phyloP scores from a whole-genome alignment of 345 rosid genomes.

The Eucalyptus brandiana region DNA sequence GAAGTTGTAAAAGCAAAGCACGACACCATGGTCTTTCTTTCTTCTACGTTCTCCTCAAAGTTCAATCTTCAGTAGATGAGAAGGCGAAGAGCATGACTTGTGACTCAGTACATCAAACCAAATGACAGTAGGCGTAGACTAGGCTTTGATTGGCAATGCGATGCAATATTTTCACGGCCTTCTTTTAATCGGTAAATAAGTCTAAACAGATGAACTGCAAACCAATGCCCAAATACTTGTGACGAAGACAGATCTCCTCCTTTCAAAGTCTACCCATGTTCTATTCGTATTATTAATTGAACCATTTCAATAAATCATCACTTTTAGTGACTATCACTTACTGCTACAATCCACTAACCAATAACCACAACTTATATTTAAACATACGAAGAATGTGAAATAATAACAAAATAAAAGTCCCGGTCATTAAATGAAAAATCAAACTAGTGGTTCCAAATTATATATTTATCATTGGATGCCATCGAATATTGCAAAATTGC shows the following conservation, averaged over 20 bases:
- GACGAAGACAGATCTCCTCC: neutral
- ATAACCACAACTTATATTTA: too few species aligned
- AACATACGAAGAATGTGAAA: too few species aligned
- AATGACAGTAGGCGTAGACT: neutral
- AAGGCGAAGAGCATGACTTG: neutral
- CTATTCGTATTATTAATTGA: too few species aligned
- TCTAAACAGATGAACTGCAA: neutral
- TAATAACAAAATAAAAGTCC: too few species aligned
- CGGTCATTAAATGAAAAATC: too few species aligned
- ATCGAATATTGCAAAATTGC: too few species aligned
- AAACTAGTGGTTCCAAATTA: too few species aligned
- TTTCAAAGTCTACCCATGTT: neutral
- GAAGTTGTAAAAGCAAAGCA: neutral
- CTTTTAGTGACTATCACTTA: too few species aligned
- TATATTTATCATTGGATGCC: too few species aligned
- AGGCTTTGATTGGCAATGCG: neutral
- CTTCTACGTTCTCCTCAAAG: neutral
- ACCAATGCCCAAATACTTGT: neutral
- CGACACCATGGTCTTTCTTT: neutral
- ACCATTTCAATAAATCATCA: too few species aligned
- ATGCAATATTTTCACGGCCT: neutral
- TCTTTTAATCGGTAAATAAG: neutral
- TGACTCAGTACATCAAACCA: neutral
- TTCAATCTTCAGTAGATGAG: neutral
- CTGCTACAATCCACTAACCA: accelerated